A percentile compares a stretch with the other conserved stretches of the same genome.
Conservation (phyloP, 352 stramenopile species). For the Globisporangium cystogenes region DNA sequence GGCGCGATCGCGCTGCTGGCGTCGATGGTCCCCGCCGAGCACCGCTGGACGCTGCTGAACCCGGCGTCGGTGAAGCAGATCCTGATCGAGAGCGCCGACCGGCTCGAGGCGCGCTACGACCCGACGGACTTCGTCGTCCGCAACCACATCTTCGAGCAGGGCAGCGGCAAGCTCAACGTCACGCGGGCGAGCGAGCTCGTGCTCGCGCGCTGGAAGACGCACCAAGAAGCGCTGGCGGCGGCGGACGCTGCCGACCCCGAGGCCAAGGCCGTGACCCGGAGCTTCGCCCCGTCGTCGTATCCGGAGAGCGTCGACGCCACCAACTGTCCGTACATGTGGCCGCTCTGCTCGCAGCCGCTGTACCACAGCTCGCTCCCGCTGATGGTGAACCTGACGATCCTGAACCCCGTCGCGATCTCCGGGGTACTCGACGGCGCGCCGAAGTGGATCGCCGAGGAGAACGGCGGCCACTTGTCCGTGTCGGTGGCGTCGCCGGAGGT, state of each 20-base stretch:
- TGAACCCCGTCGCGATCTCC: conserved; percentile 53
- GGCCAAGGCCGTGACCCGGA: neutral
- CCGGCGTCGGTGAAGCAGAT: conserved; percentile 71
- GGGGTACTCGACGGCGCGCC: conserved; percentile 39
- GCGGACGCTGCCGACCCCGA: conserved; percentile 2
- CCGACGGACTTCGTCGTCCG: conserved; percentile 34
- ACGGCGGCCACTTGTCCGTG: conserved; percentile 48
- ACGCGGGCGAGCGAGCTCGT: conserved; percentile 44
- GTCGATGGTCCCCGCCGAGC: conserved; percentile 52
- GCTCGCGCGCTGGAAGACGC: conserved; percentile 27
- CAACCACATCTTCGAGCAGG: conserved; percentile 86
- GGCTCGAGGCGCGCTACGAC: conserved; percentile 26
- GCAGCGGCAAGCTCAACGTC: conserved; percentile 68
- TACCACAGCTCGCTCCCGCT: conserved; percentile 67
- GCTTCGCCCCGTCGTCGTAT: conserved; percentile 37
- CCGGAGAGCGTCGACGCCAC: conserved; percentile 63
- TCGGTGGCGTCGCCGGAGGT: conserved; percentile 40
- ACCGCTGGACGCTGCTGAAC: conserved; percentile 54
- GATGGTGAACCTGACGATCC: conserved; percentile 83
- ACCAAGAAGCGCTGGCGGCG: conserved; percentile 18
- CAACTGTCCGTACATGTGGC: conserved; percentile 86
- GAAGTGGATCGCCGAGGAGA: conserved; percentile 36
- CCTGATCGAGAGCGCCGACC: conserved; percentile 47
- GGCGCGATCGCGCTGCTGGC: conserved; percentile 71
- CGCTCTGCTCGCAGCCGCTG: conserved; percentile 74